phyloP scores from a whole-genome alignment of 1,284 basidiomycete genomes.

The Entoloma clypeatum region DNA sequence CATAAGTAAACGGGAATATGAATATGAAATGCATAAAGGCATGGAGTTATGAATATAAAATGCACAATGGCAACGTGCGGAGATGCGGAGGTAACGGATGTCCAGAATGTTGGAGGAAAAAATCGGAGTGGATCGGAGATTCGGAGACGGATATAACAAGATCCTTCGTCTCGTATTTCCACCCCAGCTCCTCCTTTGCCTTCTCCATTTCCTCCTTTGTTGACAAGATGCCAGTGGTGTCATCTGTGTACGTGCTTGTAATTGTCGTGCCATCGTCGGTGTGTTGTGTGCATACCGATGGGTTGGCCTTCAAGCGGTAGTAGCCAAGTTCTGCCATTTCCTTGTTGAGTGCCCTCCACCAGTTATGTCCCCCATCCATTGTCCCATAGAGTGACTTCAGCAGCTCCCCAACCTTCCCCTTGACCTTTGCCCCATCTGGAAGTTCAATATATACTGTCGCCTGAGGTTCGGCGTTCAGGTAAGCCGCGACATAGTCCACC shows the following conservation, averaged over 20 bases:
- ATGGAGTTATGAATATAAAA: no score
- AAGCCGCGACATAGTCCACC: slow-evolving; percentile 28
- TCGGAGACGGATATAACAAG: no score
- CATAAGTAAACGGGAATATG: no score
- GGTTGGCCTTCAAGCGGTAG: slow-evolving; percentile 15
- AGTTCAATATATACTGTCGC: slow-evolving; percentile 24
- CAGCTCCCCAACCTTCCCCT: slow-evolving; percentile 7
- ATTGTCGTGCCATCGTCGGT: slow-evolving; percentile 15
- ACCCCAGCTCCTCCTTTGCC: slow-evolving; percentile 14
- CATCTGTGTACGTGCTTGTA: slow-evolving; percentile 21
- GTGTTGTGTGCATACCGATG: slow-evolving; percentile 12
- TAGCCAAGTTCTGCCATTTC: slow-evolving; percentile 14
- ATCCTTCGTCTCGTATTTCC: slow-evolving; percentile 14
- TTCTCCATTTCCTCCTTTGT: slow-evolving; percentile 9
- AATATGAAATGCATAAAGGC: no score
- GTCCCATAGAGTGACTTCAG: slow-evolving; percentile 26
- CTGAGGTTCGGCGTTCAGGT: slow-evolving; percentile 20
- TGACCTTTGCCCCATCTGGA: slow-evolving; percentile 17
- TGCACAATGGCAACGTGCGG: no score
- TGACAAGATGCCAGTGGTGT: slow-evolving; percentile 16
- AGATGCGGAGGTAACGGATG: no score
- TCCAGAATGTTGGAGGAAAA: no score
- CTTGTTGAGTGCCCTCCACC: slow-evolving; percentile 20
- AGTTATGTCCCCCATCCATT: slow-evolving; percentile 25
- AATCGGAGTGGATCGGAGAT: no score